Percentiles rank a stretch among this genome's conserved stretches.
phyloP scores from a whole-genome alignment of 305 asterid genomes.

The Euphrasia arctica region DNA sequence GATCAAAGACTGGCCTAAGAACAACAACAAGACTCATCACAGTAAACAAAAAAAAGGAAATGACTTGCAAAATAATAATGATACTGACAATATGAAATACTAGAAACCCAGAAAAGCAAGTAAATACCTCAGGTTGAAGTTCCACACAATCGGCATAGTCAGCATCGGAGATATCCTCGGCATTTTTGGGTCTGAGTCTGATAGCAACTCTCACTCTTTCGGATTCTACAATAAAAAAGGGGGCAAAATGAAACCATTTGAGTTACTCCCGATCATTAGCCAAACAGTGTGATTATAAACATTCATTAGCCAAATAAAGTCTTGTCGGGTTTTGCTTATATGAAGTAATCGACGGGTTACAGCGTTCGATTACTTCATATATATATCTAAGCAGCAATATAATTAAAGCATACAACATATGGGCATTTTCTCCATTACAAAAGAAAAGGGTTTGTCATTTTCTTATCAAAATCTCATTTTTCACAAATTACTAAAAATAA shows the following conservation, averaged over 20 bases:
- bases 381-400: too few species aligned
- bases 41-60: constrained; percentile 11
- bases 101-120: constrained; percentile 13
- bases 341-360: not conserved
- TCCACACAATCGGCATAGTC: constrained; percentile 84
- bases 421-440: not conserved
- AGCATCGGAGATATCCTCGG: constrained; percentile 64
- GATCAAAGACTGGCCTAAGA: constrained; percentile 4
- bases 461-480: constrained; percentile 22
- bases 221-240: constrained; percentile 45
- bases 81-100: not conserved
- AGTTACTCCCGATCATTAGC: too few species aligned
- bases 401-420: too few species aligned
- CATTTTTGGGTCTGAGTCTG: constrained; percentile 83
- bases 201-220: constrained; percentile 96
- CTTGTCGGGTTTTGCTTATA: not conserved
- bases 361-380: too few species aligned
- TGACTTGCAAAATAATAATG: not conserved
- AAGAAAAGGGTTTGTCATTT: constrained; percentile 1
- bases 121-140: constrained; percentile 83
- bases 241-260: constrained; percentile 18
- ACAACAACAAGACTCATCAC: not conserved
- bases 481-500: constrained; percentile 5
- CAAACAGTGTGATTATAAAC: too few species aligned
- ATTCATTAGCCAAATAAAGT: not conserved